Base-by-base conservation (phyloP, 2,329 filamentous ascomycete genomes). In the Fusarium pininemorale region DNA sequence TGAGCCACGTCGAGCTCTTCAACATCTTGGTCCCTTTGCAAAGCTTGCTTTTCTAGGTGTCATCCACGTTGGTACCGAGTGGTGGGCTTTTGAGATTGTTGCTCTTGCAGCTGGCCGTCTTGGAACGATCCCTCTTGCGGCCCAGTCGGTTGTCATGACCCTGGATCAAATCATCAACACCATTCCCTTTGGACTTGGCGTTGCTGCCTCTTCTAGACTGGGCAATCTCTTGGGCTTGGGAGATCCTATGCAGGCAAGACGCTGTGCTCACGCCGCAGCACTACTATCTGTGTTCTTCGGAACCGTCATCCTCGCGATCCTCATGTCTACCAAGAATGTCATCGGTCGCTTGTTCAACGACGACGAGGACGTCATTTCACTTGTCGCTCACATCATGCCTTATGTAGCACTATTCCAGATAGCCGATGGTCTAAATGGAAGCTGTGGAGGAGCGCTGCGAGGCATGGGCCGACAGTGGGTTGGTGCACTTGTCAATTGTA, bases 1-100 rank as follows among this genome's bases (percentile, higher is more conserved):
- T 4, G 80, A 91, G 81, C 89, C 89, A 12, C 85, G 87, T 8
- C 87, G 87, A 54, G 92, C 91, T 5, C 79, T 93, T n/a, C 84
- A 88, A 3, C 93, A 95, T 76, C 85, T 93, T 22, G 83, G 88
- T 22, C 90, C 90, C 0, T 97, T 97, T 80, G 87, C 93, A 4
- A 90, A 90, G 15, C 89, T 97, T 7, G 93, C 94, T 0, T 82
- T 92, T 20, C 85, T 97, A 1, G 95, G 94, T 0, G 87, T 97
- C 47, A 83, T 97, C 7, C 94, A 97, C 73, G 93, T 97, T 10
- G 95, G 94, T 7, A 96, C 94, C 0, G 95, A 97, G 82, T 97
- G 94, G 94, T 97, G 94, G 94, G 95, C 94, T 0, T 97, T 97
- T 77, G 94, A 97, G 82, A 96, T 97, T 74, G 94, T 97, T 4